Base-by-base conservation (phyloP, 345 rosid species). In the Viola odorata region DNA sequence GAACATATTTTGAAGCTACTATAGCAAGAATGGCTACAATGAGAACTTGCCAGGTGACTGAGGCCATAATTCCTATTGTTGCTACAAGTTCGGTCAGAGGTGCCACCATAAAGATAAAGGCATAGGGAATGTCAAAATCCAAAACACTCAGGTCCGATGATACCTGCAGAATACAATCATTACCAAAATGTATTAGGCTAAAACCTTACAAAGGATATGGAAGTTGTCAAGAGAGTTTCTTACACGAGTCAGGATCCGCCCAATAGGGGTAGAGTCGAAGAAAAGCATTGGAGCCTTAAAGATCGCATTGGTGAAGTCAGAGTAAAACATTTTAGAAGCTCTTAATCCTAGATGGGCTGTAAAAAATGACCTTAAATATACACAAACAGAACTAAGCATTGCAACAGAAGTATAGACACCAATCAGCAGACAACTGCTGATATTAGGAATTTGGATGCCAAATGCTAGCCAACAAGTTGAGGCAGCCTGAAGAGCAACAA, bases 231-330 rank as follows among this genome's bases (percentile, higher is more conserved):
- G 15, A 6, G 38, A 50, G 55, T 36, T 47, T 48, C 80, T 75
- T 71, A 77, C 82, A 10, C 82, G 71, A 63, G 63, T 65, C 58
- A 75, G 62, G 12, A 81, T 78, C 62, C 82, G 55, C 11, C 80
- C 80, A 10, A 70, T 65, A 0, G 85, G 78, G n/a, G 85, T 78
- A 3, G 82, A 81, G 23, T 81, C 80, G 45, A 69, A 81, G 69
- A 81, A 81, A 37, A 60, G 55, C 74, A 81, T 78, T 0, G 82
- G 80, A 55, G 82, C 80, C 38, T 63, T 66, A 36, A 81, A 78
- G 14, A 81, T 56, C 6, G 77, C 57, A 45, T 64, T 53, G 40
- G 58, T 63, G 50, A 80, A 48, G 12, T 58, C 63, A 5, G 55
- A 57, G 58, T 74, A 80, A 65, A 80, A 65, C 15, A 70, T 32